Conservation (phyloP, 225 moss, liverwort and hornwort species). For the Pseudisothecium myosuroides region DNA sequence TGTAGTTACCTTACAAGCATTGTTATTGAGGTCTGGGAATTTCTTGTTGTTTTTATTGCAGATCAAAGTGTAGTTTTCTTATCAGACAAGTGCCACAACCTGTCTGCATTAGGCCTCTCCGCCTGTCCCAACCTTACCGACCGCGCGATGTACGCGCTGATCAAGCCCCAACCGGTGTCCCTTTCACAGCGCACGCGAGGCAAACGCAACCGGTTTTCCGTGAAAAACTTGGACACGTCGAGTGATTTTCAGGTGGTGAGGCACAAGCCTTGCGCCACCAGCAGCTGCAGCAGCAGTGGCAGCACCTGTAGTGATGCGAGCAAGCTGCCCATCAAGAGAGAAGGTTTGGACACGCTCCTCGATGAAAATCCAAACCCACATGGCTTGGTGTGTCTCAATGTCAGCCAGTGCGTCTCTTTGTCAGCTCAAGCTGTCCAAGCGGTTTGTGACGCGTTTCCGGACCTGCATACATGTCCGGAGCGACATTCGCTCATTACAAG, state of each 20-base stretch:
- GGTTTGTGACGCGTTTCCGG: constrained; percentile 85
- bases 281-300: constrained; percentile 60
- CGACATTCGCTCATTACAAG: constrained; percentile 66
- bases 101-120: constrained; percentile 68
- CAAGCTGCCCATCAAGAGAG: constrained; percentile 37
- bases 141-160: constrained; percentile 70
- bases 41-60: neutral
- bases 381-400: constrained; percentile 78
- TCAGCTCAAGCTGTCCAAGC: constrained; percentile 83
- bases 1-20: neutral
- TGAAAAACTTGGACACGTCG: constrained; percentile 1
- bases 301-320: constrained; percentile 75
- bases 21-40: neutral
- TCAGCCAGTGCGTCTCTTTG: constrained; percentile 62
- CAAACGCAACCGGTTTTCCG: constrained; percentile 19
- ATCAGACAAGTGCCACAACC: constrained; percentile 60
- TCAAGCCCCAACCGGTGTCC: constrained; percentile 31
- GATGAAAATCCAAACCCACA: constrained; percentile 21
- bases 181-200: constrained; percentile 1
- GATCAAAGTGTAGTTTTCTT: constrained; percentile 78
- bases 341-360: constrained; percentile 55
- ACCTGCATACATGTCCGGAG: constrained; percentile 81
- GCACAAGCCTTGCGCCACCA: constrained; percentile 19
- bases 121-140: constrained; percentile 72
- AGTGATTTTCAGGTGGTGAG: constrained; percentile 6